A percentile compares a stretch with the other conserved stretches of the same genome.
Evolutionary conservation across 176 grass and related monocot species (phyloP).

Genomic region (Puya raimondii): DNA sequence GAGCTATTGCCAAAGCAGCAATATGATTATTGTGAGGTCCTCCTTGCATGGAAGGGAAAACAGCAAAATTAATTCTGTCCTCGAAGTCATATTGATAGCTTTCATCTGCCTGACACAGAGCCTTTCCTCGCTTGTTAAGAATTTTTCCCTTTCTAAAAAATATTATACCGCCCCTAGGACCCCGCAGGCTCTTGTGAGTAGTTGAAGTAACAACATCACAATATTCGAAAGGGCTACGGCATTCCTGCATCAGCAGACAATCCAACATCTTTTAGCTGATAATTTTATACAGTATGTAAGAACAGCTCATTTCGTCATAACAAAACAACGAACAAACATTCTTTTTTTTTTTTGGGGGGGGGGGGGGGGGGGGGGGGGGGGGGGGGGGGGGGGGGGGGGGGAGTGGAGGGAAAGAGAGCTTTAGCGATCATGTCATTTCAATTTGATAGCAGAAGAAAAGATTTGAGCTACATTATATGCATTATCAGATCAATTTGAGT

Average conservation of each 20-base stretch:
- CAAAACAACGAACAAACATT: too few species aligned
- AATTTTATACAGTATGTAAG: background rate
- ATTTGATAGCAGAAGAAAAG: background rate
- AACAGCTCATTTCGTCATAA: too few species aligned
- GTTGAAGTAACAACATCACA: conserved; percentile 96
- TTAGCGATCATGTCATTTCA: background rate
- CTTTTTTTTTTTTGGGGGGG: too few species aligned
- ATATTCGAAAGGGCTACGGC: conserved; percentile 77
- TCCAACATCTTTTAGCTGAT: conserved; percentile 7
- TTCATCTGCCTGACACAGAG: conserved; percentile 48
- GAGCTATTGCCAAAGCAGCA: conserved; percentile 81
- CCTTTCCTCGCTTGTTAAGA: conserved; percentile 21
- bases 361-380: too few species aligned
- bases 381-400: too few species aligned
- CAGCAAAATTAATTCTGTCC: conserved; percentile 86
- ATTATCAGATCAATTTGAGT: background rate
- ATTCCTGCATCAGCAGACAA: conserved; percentile 45
- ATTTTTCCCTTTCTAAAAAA: conserved; percentile 90
- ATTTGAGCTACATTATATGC: background rate
- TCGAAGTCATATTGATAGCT: conserved; percentile 70
- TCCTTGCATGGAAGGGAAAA: conserved; percentile 96
- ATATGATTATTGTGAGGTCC: conserved; percentile 98
- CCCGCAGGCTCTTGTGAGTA: conserved; percentile 90
- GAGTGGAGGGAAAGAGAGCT: background rate
- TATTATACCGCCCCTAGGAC: conserved; percentile 91